Conservation (phyloP, 164 flowering plant species). For the Piper longum region DNA sequence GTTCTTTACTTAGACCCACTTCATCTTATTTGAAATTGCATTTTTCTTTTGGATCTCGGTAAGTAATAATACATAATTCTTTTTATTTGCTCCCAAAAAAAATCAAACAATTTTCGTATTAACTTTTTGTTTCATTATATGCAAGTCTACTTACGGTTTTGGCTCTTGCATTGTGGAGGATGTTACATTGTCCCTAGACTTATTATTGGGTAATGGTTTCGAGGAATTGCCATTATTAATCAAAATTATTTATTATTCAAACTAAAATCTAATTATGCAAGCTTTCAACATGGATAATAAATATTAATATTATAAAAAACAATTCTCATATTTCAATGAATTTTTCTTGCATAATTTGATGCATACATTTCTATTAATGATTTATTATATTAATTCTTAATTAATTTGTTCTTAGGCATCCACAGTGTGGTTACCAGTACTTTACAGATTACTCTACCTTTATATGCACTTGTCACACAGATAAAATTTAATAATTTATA, state of each 20-base stretch:
- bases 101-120: not conserved
- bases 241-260: too few relatives aligned
- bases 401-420: not conserved
- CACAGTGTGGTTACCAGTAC: slow-evolving; percentile 60
- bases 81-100: too few relatives aligned
- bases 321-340: too few relatives aligned
- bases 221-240: too few relatives aligned
- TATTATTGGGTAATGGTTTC: slow-evolving; percentile 50
- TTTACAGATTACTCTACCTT: slow-evolving; percentile 91
- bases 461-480: slow-evolving; percentile 91
- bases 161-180: slow-evolving; percentile 87
- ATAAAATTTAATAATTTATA: slow-evolving; percentile 11
- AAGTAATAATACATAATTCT: slow-evolving; percentile 5
- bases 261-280: too few relatives aligned
- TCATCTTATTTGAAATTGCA: slow-evolving; percentile 91
- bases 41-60: slow-evolving; percentile 95
- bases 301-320: too few relatives aligned
- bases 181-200: slow-evolving; percentile 72
- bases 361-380: too few relatives aligned
- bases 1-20: slow-evolving; percentile 73
- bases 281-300: too few relatives aligned
- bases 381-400: too few relatives aligned
- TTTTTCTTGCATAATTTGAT: too few relatives aligned
- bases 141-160: slow-evolving; percentile 30
- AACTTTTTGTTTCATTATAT: not conserved